Evolutionary conservation across 768 basidiomycete genomes (phyloP).

Genomic region (Agrocybe chaxingu): DNA sequence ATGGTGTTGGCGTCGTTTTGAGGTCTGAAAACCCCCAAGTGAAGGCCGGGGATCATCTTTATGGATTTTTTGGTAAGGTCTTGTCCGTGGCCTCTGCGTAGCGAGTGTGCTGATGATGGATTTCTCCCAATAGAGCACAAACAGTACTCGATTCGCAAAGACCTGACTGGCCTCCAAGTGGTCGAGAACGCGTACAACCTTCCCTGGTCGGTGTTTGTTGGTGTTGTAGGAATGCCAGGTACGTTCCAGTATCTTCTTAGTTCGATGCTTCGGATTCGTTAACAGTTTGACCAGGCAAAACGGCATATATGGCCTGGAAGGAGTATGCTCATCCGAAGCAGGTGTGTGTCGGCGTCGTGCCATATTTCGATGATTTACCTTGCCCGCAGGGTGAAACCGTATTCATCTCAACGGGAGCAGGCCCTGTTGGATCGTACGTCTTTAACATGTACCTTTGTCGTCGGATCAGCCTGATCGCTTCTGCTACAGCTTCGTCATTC

Average conservation of each 20-base stretch:
- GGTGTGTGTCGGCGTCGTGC: constrained; percentile 14
- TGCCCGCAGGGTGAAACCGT: constrained; percentile 33
- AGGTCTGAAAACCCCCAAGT: constrained; percentile 34
- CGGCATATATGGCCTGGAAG: constrained; percentile 38
- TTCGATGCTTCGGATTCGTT: background rate
- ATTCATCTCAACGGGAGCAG: constrained; percentile 40
- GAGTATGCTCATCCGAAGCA: constrained; percentile 35
- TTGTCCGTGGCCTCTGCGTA: background rate
- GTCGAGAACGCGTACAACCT: constrained; percentile 39
- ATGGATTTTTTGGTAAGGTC: constrained; percentile 27
- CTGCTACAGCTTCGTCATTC: constrained; percentile 39
- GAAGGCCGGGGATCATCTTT: constrained; percentile 38
- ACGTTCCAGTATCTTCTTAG: constrained; percentile 11
- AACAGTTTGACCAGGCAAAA: constrained; percentile 25
- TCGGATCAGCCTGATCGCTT: background rate
- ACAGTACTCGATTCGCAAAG: constrained; percentile 32
- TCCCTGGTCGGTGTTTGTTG: constrained; percentile 45
- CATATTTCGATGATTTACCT: background rate
- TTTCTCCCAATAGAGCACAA: constrained; percentile 25
- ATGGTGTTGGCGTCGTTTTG: constrained; percentile 40
- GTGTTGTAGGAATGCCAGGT: constrained; percentile 52
- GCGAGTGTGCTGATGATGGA: background rate
- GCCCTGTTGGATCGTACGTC: constrained; percentile 61
- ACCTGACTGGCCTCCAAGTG: constrained; percentile 16
- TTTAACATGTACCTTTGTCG: background rate